These are phyloP conservation scores for Flaveria sonorensis DNA, from an alignment of 129 eudicot genomes.

Conservation along the genomic window DNA sequence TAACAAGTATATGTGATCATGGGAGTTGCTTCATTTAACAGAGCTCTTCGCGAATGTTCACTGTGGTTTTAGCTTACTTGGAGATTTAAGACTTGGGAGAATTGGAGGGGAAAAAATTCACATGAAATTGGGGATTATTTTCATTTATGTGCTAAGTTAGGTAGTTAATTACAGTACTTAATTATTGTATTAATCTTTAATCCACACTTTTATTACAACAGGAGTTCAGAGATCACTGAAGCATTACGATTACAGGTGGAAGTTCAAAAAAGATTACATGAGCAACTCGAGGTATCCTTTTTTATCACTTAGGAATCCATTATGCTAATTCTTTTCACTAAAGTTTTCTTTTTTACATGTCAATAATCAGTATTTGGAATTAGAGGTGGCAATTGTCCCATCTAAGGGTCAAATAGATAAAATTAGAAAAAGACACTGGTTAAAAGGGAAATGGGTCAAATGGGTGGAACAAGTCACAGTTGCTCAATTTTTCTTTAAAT, in stretches of 20 bases:
- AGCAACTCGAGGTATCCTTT: constrained; percentile 79
- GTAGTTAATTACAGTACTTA: not conserved
- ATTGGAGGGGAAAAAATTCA: not conserved
- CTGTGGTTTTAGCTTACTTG: not conserved
- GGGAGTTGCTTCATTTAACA: not conserved
- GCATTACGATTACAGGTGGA: constrained; percentile 90
- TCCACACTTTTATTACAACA: constrained; percentile 31
- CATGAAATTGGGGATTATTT: not conserved
- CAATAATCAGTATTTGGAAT: not conserved
- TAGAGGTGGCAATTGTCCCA: not conserved
- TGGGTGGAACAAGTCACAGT: not conserved
- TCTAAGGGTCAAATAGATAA: not conserved
- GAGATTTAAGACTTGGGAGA: not conserved
- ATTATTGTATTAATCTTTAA: not conserved
- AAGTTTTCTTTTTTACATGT: not conserved
- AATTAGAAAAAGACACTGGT: not conserved
- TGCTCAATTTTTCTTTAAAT: not conserved
- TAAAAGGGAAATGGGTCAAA: not conserved
- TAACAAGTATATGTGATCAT: not conserved
- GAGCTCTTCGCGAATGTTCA: not conserved
- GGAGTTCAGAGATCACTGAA: constrained; percentile 93
- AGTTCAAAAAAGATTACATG: constrained; percentile 84
- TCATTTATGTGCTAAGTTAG: not conserved
- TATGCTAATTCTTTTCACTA: not conserved
- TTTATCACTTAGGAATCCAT: not conserved